These are phyloP conservation scores for Aureobasidium uvarum DNA, from an alignment of 2,329 filamentous ascomycete species.

Conservation along the genomic window DNA sequence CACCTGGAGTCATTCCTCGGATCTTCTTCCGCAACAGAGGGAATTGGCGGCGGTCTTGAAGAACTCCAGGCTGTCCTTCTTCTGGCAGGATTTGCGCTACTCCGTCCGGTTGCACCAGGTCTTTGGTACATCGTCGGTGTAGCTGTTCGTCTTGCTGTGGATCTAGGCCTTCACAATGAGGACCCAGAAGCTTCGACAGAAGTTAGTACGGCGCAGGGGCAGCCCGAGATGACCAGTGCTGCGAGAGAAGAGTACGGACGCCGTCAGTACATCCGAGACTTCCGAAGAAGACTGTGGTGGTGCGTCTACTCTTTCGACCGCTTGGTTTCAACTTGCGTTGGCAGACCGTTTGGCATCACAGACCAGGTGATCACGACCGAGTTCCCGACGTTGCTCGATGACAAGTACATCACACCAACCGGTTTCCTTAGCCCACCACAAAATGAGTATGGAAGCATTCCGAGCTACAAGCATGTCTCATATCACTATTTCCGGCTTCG, in stretches of 20 bases:
- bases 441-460: slow-evolving; percentile 43
- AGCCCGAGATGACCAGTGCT: slow-evolving; percentile 37
- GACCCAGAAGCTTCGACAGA: slow-evolving; percentile 63
- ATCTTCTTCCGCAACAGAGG: slow-evolving; percentile 57
- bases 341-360: slow-evolving; percentile 89
- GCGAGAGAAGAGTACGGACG: slow-evolving; percentile 61
- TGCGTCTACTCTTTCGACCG: slow-evolving; percentile 93
- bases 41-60: slow-evolving; percentile 84
- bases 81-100: slow-evolving; percentile 83
- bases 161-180: slow-evolving; percentile 89
- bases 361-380: slow-evolving; percentile 96
- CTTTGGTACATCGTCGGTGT: slow-evolving; percentile 98
- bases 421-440: slow-evolving; percentile 65
- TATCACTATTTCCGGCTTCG: slow-evolving; percentile 90
- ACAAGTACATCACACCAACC: slow-evolving; percentile 77
- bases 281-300: slow-evolving; percentile 90
- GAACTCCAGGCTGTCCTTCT: slow-evolving; percentile 91
- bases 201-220: slow-evolving; percentile 41
- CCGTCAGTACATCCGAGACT: slow-evolving; percentile 80
- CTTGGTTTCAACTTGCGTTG: slow-evolving; percentile 92
- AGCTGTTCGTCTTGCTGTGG: slow-evolving; percentile 83
- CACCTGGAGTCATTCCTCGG: slow-evolving; percentile 82
- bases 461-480: slow-evolving; percentile 86
- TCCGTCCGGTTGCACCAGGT: slow-evolving; percentile 87
- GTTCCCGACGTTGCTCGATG: slow-evolving; percentile 84